Base-by-base conservation (phyloP, 2,329 filamentous ascomycete species). In the Didymella sp. region DNA sequence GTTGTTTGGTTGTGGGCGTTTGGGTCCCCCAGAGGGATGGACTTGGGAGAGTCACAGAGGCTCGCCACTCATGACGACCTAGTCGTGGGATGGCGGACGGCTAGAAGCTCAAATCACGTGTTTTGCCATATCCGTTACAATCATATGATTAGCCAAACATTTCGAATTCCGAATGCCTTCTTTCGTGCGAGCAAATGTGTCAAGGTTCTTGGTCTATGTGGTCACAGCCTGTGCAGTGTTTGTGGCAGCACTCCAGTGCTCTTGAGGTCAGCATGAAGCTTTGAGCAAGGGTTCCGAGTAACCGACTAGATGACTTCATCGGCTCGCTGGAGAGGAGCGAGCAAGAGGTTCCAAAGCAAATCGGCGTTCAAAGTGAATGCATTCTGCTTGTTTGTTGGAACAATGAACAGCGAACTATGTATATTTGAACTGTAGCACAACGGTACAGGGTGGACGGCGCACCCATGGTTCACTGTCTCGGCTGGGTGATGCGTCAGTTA, bases 11-110 rank as follows among this genome's bases (percentile, higher is more conserved):
- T 44, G 51, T 46, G 50, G 57, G 55, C 47, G 62, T 62, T 64
- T 66, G 66, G 66, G 63, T 67, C 68, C 68, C 68, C 70, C 66
- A 62, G 59, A 67, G 67, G 68, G 67, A 59, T 66, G 66, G 68
- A 70, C 67, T 71, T 64, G 66, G 25, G 53, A 62, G 63, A 70
- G 69, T 66, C 62, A 70, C 59, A 60, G 58, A 28, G 48, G 49
- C 28, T 48, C 38, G 55, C 55, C 42, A 46, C 30, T 48, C 52
- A 55, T 49, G 44, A 50, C 45, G 51, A 44, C 12, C 44, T n/a
- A n/a, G n/a, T n/a, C n/a, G n/a, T n/a, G n/a, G n/a, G n/a, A n/a
- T n/a, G 27, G 13, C 17, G 15, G 17, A 21, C 31, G 30, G 38
- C 47, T 30, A 28, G 48, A 44, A 19, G n/a, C 6, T n/a, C n/a